phyloP scores from a whole-genome alignment of 257 asterid genomes.

The Scutellaria minor region DNA sequence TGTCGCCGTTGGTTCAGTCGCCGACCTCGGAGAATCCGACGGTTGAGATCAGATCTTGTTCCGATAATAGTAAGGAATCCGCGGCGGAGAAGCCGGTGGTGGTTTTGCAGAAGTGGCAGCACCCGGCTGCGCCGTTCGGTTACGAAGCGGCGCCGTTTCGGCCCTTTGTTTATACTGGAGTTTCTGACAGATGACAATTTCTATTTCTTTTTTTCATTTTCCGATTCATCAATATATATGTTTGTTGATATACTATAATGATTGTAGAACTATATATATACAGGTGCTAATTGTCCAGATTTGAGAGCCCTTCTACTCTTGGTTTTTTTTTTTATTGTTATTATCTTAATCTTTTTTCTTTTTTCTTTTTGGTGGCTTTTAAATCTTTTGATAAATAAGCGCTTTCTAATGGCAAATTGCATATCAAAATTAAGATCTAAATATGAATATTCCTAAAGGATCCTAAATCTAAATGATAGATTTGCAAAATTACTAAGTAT shows the following conservation, averaged over 20 bases:
- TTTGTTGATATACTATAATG: not conserved
- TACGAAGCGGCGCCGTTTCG: constrained; percentile 53
- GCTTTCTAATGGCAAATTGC: too few species aligned
- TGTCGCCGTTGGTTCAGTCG: constrained; percentile 69
- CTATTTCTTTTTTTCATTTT: not conserved
- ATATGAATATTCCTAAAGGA: too few species aligned
- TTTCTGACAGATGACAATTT: constrained; percentile 45
- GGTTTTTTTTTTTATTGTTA: too few species aligned
- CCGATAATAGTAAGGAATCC: constrained; percentile 33
- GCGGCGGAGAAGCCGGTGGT: constrained; percentile 45
- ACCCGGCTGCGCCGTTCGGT: constrained; percentile 71
- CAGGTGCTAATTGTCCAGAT: too few species aligned
- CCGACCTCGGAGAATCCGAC: constrained; percentile 47
- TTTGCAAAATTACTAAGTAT: too few species aligned
- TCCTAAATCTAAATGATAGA: too few species aligned
- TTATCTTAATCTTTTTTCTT: too few species aligned
- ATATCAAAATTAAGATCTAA: too few species aligned
- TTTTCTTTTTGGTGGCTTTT: too few species aligned
- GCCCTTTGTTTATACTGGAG: constrained; percentile 58
- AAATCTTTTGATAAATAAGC: too few species aligned
- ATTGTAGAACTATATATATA: too few species aligned
- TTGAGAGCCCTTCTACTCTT: too few species aligned
- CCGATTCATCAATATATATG: not conserved
- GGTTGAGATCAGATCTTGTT: constrained; percentile 40
- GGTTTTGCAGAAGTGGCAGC: constrained; percentile 62